Evolutionary conservation across 2,329 filamentous ascomycete genomes (phyloP).

Genomic region (Talaromyces atroroseus): DNA sequence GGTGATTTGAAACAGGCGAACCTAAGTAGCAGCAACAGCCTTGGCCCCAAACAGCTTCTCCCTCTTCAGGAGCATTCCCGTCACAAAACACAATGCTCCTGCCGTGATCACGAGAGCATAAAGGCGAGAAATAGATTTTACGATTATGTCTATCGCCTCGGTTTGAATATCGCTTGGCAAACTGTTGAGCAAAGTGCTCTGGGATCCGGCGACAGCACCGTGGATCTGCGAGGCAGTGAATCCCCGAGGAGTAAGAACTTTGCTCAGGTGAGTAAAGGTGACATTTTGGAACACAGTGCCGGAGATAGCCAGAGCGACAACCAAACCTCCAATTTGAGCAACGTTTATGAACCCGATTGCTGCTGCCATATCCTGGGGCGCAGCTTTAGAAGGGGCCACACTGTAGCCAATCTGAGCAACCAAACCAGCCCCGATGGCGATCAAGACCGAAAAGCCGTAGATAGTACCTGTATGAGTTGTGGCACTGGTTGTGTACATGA

Average conservation of each 20-base stretch:
- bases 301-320: background rate
- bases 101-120: too few species aligned
- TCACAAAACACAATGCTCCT: too few species aligned
- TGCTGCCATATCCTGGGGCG: background rate
- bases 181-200: background rate
- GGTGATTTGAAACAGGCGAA: too few species aligned
- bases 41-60: too few species aligned
- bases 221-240: background rate
- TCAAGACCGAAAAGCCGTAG: background rate
- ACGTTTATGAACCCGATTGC: background rate
- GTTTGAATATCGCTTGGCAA: background rate
- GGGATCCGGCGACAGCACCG: background rate
- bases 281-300: constrained; percentile 1
- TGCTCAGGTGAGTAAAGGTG: background rate
- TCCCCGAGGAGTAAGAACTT: background rate
- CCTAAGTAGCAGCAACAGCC: too few species aligned
- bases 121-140: too few species aligned
- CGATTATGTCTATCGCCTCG: background rate
- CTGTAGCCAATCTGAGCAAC: background rate
- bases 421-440: background rate
- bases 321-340: constrained; percentile 5
- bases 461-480: background rate
- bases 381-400: background rate
- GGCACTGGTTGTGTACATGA: too few species aligned
- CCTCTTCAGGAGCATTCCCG: too few species aligned